Evolutionary conservation across 257 asterid species (phyloP), one percentile per base, ranked within the genome.

Genomic region (Echium plantagineum): DNA sequence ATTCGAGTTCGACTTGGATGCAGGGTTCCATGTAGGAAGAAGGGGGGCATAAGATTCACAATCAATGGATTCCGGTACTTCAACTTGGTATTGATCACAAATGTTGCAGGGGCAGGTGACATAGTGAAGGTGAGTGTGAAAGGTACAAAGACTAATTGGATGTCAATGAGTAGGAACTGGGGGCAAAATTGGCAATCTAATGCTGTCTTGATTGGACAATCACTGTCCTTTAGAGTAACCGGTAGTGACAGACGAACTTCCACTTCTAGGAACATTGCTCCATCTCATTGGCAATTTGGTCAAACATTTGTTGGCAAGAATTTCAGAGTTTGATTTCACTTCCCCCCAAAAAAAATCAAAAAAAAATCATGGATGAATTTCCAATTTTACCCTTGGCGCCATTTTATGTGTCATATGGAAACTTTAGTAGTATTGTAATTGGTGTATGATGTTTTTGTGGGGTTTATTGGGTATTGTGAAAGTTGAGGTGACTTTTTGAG

Each of bases 101-200:
- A 89, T 64, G 97, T 86, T 2, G 97, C 95, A 15, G 97, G 97
- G 32, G 91, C 97, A 49, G 97, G 97, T 42, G 90, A 89, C 49
- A 77, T 89, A 31, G 80, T 75, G 78, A 75, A 69, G 71, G 89
- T 76, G 21, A 63, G 81, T 62, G 66, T 89, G 15, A 89, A 89
- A 28, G 97, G 97, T 18, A 5, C 91, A 4, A 64, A 68, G 57
- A 89, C 85, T 0, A 81, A 77, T 5, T 89, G 97, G 97, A 77
- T 89, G 57, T 59, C 28, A 47, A 63, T 89, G 95, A 86, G 94
- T 68, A 71, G 95, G 0, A 89, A 89, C 75, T 89, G 97, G 97
- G 97, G 97, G 4, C 97, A 89, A 51, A 89, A 89, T n/a, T 89
- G 95, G 94, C 87, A 89, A 69, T 72, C 97, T 0, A 89, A 76